Evolutionary conservation across 2,329 filamentous ascomycete genomes (phyloP).

Genomic region (Talaromyces islandicus): DNA sequence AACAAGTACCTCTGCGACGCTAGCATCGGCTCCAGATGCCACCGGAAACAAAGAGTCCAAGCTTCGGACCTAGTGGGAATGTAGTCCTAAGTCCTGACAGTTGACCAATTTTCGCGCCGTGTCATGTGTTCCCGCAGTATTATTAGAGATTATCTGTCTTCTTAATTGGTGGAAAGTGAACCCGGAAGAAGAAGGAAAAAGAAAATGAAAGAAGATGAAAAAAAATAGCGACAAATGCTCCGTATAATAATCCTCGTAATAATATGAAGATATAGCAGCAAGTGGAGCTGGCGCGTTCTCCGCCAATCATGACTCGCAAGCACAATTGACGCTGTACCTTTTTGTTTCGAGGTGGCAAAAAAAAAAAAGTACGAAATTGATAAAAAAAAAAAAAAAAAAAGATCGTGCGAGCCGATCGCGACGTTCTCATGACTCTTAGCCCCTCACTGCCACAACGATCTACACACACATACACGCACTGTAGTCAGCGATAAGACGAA

Average conservation of each 20-base stretch:
- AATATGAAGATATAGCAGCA: not conserved
- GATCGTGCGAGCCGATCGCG: not conserved
- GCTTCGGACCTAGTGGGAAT: conserved; percentile 10
- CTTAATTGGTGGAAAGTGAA: not conserved
- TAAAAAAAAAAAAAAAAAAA: not conserved
- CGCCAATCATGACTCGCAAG: not conserved
- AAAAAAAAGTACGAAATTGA: not conserved
- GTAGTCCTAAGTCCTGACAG: not conserved
- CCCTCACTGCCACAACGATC: not conserved
- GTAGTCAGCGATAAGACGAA: not conserved
- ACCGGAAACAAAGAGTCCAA: not conserved
- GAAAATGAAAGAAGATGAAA: too few species aligned
- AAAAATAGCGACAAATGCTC: not conserved
- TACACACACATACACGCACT: not conserved
- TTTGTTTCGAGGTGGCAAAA: not conserved
- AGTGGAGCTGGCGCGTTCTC: not conserved
- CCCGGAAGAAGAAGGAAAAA: not conserved
- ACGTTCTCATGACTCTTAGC: not conserved
- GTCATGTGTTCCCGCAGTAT: not conserved
- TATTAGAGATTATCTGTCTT: not conserved
- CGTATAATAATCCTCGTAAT: too few species aligned
- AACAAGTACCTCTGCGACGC: not conserved
- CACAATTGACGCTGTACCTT: not conserved
- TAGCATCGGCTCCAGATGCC: not conserved
- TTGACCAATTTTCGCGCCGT: not conserved